Evolutionary conservation across 2,329 filamentous ascomycete genomes (phyloP), one percentile per base, ranked within the genome.

Genomic region (Claviceps fusiformis): DNA sequence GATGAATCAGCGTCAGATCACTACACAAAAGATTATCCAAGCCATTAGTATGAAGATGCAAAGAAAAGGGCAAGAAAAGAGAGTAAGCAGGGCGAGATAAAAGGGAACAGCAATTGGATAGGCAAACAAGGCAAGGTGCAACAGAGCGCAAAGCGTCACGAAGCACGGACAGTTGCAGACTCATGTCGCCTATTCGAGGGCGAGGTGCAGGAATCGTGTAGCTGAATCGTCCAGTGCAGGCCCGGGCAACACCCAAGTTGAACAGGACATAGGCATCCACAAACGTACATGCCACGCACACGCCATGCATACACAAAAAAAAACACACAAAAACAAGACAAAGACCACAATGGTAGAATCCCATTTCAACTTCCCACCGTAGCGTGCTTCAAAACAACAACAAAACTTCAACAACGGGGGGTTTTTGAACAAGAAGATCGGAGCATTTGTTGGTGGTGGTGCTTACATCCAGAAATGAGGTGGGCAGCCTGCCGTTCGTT

Each of bases 81-180:
- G 10, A 27, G 33, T 24, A 31, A 31, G 27, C 41, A 13, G 19
- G 47, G 33, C 13, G 5, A 43, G n/a, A 15, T 19, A 37, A 50
- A 41, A 15, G 17, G 19, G 7, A 41, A 31, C 35, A 39, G 19
- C 35, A n/a, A 31, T 17, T 27, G 31, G 24, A 51, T 45, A 19
- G 44, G 54, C 54, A 55, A 54, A 52, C 43, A 48, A 46, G 52
- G 15, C 41, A 52, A 43, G 46, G 55, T 56, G 52, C 45, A 58
- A 58, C 58, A 27, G 39, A 53, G 54, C 41, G 46, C 35, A n/a
- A 48, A 43, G 15, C 51, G 59, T 64, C 62, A 62, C 62, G 56
- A 63, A 59, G 53, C 33, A 57, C 64, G 64, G 64, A 52, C 54
- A 58, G 59, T 56, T 63, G 63, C 64, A 65, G 62, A 47, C 55